A percentile compares a stretch with the other conserved stretches of the same genome.
Evolutionary conservation across 2,329 filamentous ascomycete species (phyloP).

Genomic region (Sclerotinia subarctica): DNA sequence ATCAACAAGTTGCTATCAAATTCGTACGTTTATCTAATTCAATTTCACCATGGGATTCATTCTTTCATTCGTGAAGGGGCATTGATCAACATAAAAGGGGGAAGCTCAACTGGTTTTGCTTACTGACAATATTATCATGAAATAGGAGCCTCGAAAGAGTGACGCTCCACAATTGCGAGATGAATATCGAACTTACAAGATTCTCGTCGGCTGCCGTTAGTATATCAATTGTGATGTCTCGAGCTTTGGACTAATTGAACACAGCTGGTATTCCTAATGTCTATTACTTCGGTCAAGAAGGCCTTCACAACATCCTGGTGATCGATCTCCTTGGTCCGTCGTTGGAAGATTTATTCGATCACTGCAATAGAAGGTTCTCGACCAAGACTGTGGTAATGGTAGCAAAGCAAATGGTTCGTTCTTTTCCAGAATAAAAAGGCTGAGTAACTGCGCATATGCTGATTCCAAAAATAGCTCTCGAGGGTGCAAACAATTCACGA

Average conservation of each 20-base stretch:
- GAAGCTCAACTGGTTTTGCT: not conserved
- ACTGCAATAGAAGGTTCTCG: conserved; percentile 90
- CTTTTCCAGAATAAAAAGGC: not conserved
- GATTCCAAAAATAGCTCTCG: conserved; percentile 59
- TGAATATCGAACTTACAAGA: conserved; percentile 99
- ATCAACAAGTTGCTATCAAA: conserved; percentile 99
- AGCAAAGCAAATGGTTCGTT: conserved; percentile 89
- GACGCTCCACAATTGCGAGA: conserved; percentile 96
- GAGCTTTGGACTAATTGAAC: conserved; percentile 38
- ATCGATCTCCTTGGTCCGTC: conserved; percentile 95
- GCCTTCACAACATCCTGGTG: conserved; percentile 96
- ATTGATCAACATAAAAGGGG: conserved; percentile 15
- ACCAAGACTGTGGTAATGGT: conserved; percentile 99
- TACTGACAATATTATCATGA: conserved; percentile 3
- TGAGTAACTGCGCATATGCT: not conserved
- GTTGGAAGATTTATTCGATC: conserved; percentile 94
- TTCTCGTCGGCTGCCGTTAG: conserved; percentile 98
- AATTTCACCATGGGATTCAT: not conserved
- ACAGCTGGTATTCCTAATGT: conserved; percentile 97
- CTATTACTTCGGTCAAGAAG: conserved; percentile 98
- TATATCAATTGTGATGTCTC: conserved; percentile 37
- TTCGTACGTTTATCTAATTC: conserved; percentile 63
- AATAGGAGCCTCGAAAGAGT: conserved; percentile 93
- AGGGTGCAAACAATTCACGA: conserved; percentile 93
- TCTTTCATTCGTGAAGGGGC: not conserved